Base-by-base conservation (phyloP, 192 early-diverging fungal species). In the Rhizophagus clarus region DNA sequence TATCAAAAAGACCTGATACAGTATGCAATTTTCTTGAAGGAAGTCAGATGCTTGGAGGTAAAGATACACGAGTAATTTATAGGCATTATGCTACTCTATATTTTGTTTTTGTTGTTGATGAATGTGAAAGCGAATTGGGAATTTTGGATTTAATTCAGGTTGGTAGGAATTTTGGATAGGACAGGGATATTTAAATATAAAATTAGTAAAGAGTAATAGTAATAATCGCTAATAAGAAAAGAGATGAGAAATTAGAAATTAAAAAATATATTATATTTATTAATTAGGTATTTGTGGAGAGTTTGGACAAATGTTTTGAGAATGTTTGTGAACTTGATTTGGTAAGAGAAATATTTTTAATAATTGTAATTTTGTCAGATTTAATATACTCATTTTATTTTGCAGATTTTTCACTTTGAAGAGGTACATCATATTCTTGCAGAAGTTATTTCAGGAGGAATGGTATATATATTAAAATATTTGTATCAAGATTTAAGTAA, bases 301-400 rank as follows among this genome's bases (percentile, higher is more conserved):
- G 95, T 29, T 86, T 99, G 64, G 98, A 99, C 81, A 83, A 92
- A 42, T 91, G 91, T 20, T 98, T 99, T 87, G 92, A 93, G 56
- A 98, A 99, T 72, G 98, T 99, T 4, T 99, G 97, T 80, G 98
- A 99, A 85, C 85, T 99, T 73, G 97, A 99, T 81, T 82, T 99
- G 85, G 93, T 95, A 86, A 47, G 40, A 8, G 40, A 32, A 1
- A 61, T 68, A 22, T 17, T 34, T 51, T 29, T 34, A 24, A 51
- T 28, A 24, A 37, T 20, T 31, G 61, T 14, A 12, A 7, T 32
- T 40, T 62, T 22, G 2, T 66, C 26, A 75, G 17, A 17, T 49
- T 40, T 40, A 31, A 15, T 56, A 11, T 17, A 20, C 1, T 8
- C 10, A 29, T 51, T 17, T 45, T 71, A 47, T 24, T 51, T 29